phyloP scores from a whole-genome alignment of 495 filamentous ascomycete species.

The Filosporella fistucella region DNA sequence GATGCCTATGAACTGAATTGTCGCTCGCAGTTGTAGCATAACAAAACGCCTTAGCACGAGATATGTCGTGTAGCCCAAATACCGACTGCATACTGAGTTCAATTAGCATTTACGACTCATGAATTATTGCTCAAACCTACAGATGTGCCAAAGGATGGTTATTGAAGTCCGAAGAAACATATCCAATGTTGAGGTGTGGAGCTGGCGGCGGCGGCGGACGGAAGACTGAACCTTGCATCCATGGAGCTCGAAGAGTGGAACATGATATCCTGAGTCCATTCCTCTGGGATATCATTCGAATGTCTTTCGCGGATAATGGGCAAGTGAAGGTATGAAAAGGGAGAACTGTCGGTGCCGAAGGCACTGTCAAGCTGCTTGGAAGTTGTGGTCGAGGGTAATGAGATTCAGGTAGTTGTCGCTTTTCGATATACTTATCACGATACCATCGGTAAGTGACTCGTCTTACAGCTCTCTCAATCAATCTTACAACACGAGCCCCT shows the following conservation, averaged over 20 bases:
- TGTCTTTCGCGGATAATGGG: slow-evolving; percentile 87
- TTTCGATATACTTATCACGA: slow-evolving; percentile 68
- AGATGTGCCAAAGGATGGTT: slow-evolving; percentile 95
- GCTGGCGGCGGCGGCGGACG: slow-evolving; percentile 76
- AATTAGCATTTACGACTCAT: slow-evolving; percentile 4
- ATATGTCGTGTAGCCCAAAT: slow-evolving; percentile 81
- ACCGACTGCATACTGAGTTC: slow-evolving; percentile 84
- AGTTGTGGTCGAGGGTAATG: slow-evolving; percentile 73
- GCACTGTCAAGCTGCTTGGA: slow-evolving; percentile 70
- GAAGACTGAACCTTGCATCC: slow-evolving; percentile 80
- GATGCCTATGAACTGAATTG: slow-evolving; percentile 82
- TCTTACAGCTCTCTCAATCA: slow-evolving; percentile 80
- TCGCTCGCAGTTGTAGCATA: slow-evolving; percentile 97
- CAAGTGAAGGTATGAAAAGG: slow-evolving; percentile 99
- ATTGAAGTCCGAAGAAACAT: slow-evolving; percentile 98
- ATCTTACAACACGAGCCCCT: slow-evolving; percentile 78
- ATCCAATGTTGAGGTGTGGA: slow-evolving; percentile 84
- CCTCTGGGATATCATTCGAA: slow-evolving; percentile 90
- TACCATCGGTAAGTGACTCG: slow-evolving; percentile 84
- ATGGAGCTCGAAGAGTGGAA: slow-evolving; percentile 77
- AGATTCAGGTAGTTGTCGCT: slow-evolving; percentile 47
- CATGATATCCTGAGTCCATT: slow-evolving; percentile 92
- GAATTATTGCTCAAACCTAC: slow-evolving; percentile 34
- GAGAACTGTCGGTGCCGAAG: slow-evolving; percentile 88
- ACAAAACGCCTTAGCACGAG: slow-evolving; percentile 78